A percentile compares a stretch with the other conserved stretches of the same genome.
These are phyloP conservation scores for Ganoderma lingzhi DNA, from an alignment of 1,284 basidiomycete species.

Conservation along the genomic window DNA sequence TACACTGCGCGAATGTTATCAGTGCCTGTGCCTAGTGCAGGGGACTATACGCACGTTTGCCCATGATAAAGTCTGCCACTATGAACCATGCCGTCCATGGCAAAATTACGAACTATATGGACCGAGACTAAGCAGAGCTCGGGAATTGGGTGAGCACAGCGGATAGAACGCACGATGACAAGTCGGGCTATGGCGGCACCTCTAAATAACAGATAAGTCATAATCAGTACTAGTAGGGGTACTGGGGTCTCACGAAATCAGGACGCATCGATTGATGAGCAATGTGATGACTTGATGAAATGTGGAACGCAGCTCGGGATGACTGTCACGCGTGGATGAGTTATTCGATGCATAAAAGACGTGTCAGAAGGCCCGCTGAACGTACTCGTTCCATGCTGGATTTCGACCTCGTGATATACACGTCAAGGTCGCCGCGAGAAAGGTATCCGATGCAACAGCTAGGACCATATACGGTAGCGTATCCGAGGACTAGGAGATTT, in stretches of 20 bases:
- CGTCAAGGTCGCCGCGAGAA: constrained; percentile 29
- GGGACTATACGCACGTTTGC: constrained; percentile 19
- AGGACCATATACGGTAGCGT: constrained; percentile 32
- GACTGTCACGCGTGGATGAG: not conserved
- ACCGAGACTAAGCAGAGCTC: not conserved
- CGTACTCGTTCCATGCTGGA: constrained; percentile 24
- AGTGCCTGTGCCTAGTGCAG: not conserved
- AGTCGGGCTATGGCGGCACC: constrained; percentile 26
- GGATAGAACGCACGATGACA: constrained; percentile 13
- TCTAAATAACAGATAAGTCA: constrained; percentile 3
- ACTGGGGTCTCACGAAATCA: constrained; percentile 24
- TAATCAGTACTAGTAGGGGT: not conserved
- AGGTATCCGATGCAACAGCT: constrained; percentile 30
- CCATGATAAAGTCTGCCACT: constrained; percentile 32
- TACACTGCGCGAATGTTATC: constrained; percentile 20
- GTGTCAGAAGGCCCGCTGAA: not conserved
- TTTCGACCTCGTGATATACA: constrained; percentile 26
- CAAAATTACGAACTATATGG: constrained; percentile 23
- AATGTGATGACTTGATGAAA: constrained; percentile 25
- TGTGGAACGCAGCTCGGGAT: constrained; percentile 15
- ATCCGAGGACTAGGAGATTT: constrained; percentile 20
- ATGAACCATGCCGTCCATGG: constrained; percentile 35
- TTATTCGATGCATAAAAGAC: not conserved
- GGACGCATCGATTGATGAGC: constrained; percentile 32
- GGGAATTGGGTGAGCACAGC: not conserved